phyloP scores from a whole-genome alignment of 768 basidiomycete species.

The Gyrodon lividus region DNA sequence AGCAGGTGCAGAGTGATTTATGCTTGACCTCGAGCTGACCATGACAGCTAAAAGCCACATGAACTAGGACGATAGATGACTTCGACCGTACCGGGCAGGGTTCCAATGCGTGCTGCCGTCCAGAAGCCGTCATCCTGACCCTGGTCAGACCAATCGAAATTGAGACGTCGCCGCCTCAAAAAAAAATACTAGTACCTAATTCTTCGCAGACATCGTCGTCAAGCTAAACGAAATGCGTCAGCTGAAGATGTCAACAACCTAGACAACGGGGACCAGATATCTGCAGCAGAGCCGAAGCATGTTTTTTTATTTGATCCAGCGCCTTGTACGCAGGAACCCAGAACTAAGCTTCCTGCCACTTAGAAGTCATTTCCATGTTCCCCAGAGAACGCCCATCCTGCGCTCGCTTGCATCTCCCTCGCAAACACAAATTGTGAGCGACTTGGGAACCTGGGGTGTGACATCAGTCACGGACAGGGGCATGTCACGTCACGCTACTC shows the following conservation, averaged over 20 bases:
- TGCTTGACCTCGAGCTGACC: neutral
- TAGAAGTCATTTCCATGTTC: too few species aligned
- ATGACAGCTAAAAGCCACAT: too few species aligned
- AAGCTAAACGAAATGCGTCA: too few species aligned
- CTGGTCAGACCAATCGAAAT: slow-evolving; percentile 11
- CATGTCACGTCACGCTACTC: slow-evolving; percentile 25
- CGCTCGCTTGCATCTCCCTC: neutral
- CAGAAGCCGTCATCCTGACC: neutral
- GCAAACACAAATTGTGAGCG: slow-evolving; percentile 1
- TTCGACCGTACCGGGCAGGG: too few species aligned
- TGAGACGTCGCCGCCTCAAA: slow-evolving; percentile 12
- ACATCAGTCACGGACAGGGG: slow-evolving; percentile 30
- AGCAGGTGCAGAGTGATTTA: neutral
- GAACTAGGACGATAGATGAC: neutral
- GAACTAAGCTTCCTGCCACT: too few species aligned
- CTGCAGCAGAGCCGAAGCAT: too few species aligned
- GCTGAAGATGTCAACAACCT: too few species aligned
- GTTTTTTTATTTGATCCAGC: too few species aligned
- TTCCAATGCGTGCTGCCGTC: neutral
- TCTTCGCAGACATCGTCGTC: too few species aligned
- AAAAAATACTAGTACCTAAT: neutral
- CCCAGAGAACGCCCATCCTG: neutral
- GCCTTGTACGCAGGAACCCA: too few species aligned
- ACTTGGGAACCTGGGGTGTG: slow-evolving; percentile 17
- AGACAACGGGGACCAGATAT: too few species aligned